These are phyloP conservation scores for Aspergillus ostianus DNA, from an alignment of 495 filamentous ascomycete genomes.

Conservation along the genomic window DNA sequence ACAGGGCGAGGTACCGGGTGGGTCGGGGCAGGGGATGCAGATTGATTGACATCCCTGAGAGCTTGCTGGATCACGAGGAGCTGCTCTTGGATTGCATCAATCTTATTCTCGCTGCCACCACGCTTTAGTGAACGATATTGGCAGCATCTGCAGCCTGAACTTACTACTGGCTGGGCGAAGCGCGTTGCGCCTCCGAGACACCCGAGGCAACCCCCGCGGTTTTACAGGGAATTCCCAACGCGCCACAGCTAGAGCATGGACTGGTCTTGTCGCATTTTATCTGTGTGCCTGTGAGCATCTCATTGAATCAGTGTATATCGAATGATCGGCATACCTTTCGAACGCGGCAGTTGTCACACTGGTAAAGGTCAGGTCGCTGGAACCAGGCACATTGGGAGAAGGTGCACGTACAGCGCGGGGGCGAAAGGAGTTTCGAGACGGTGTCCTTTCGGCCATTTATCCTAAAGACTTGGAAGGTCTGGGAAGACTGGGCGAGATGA, in stretches of 20 bases:
- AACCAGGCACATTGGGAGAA: not conserved
- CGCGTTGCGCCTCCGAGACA: conserved; percentile 4
- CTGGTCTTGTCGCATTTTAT: conserved; percentile 27
- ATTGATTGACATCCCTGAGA: conserved; percentile 15
- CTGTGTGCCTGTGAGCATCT: conserved; percentile 3
- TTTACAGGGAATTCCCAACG: conserved; percentile 21
- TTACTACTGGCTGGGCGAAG: conserved; percentile 19
- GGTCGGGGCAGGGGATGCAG: conserved; percentile 6
- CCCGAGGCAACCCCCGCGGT: conserved; percentile 4
- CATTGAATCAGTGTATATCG: not conserved
- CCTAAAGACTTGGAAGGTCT: not conserved
- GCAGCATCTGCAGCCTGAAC: not conserved
- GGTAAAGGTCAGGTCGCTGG: not conserved
- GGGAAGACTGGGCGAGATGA: not conserved
- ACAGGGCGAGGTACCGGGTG: conserved; percentile 7
- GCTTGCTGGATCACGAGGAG: conserved; percentile 19
- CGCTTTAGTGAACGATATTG: not conserved
- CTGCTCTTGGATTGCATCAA: conserved; percentile 25
- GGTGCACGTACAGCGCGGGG: not conserved
- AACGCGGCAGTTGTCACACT: conserved; percentile 30
- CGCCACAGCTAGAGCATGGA: conserved; percentile 26
- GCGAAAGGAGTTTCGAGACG: not conserved
- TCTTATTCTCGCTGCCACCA: conserved; percentile 16
- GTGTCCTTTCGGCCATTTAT: not conserved
- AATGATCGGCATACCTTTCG: conserved; percentile 19